These are phyloP conservation scores for Suillus brevipes DNA, from an alignment of 768 basidiomycete species.

Conservation along the genomic window DNA sequence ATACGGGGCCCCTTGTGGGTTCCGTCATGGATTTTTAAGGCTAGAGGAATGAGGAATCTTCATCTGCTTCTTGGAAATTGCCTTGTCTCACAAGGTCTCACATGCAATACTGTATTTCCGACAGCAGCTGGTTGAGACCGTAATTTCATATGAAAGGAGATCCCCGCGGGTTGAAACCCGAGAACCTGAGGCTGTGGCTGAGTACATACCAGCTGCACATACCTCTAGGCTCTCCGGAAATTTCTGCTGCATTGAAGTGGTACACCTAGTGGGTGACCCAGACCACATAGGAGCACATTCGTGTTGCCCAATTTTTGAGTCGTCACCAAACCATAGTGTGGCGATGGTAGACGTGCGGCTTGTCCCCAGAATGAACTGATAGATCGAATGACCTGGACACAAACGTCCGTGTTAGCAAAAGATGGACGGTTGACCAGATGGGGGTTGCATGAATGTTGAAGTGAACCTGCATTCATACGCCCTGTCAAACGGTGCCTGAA, in stretches of 20 bases:
- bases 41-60: neutral
- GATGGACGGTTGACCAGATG: neutral
- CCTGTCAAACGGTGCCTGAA: neutral
- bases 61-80: neutral
- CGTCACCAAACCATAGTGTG: too few species aligned
- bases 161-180: neutral
- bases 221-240: neutral
- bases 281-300: neutral
- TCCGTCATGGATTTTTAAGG: neutral
- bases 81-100: neutral
- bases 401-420: neutral
- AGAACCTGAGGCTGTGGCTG: neutral
- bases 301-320: neutral
- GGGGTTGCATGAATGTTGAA: too few species aligned
- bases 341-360: too few species aligned
- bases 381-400: neutral
- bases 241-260: neutral
- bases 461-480: neutral
- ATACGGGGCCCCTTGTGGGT: neutral
- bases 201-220: too few species aligned
- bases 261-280: neutral
- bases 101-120: neutral
- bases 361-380: neutral
- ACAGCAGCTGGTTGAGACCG: neutral
- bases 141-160: neutral